A percentile compares a stretch with the other conserved stretches of the same genome.
Evolutionary conservation across 768 basidiomycete species (phyloP).

Genomic region (Boletus reticulatus): DNA sequence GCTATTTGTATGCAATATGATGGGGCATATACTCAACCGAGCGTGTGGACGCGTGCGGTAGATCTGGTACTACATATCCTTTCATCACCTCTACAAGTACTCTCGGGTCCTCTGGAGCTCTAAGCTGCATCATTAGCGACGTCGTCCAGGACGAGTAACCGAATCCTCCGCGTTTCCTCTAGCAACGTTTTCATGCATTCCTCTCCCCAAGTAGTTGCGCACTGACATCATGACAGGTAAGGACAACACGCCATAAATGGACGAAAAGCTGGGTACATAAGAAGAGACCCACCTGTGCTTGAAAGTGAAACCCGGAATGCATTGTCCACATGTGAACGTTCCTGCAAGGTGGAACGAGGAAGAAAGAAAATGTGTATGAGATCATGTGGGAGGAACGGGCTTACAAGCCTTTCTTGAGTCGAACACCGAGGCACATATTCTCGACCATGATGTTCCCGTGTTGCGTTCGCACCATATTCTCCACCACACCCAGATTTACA

Average conservation of each 20-base stretch:
- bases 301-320: slow-evolving; percentile 10
- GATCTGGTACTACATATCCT: too few species aligned
- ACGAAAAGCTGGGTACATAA: too few species aligned
- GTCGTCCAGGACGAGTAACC: slow-evolving; percentile 7
- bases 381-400: not conserved
- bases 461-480: slow-evolving; percentile 4
- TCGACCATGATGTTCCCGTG: slow-evolving; percentile 4
- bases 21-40: too few species aligned
- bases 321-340: slow-evolving; percentile 19
- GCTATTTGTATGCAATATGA: too few species aligned
- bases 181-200: slow-evolving; percentile 12
- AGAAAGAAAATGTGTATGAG: too few species aligned
- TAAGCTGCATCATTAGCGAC: too few species aligned
- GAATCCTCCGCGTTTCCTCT: slow-evolving; percentile 18
- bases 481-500: slow-evolving; percentile 14
- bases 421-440: slow-evolving; percentile 9
- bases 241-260: too few species aligned
- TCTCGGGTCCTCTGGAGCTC: too few species aligned
- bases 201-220: slow-evolving; percentile 17
- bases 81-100: too few species aligned
- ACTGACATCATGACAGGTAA: not conserved
- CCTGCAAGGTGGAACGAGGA: too few species aligned
- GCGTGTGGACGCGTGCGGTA: too few species aligned
- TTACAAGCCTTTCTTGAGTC: slow-evolving; percentile 10
- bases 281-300: slow-evolving; percentile 8